phyloP scores from a whole-genome alignment of 2,329 filamentous ascomycete genomes.

The Mariannaea elegans region DNA sequence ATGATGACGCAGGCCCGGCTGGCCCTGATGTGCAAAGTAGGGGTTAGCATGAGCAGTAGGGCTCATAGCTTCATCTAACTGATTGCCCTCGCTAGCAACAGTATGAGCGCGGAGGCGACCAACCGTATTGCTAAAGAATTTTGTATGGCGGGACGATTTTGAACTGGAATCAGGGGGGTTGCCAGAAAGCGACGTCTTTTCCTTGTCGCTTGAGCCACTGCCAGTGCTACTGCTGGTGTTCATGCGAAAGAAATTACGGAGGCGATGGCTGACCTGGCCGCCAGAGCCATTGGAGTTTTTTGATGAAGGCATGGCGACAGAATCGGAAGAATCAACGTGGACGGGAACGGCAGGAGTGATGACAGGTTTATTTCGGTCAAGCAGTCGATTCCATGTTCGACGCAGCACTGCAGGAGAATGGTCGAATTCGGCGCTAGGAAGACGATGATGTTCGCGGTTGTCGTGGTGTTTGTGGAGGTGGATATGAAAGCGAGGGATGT shows the following conservation, averaged over 20 bases:
- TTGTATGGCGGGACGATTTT: conserved; percentile 82
- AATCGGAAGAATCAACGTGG: conserved; percentile 9
- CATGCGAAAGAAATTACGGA: conserved; percentile 78
- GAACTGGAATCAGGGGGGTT: conserved; percentile 34
- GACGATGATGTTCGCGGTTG: conserved; percentile 5
- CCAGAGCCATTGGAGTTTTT: conserved; percentile 61
- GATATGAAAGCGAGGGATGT: conserved; percentile 27
- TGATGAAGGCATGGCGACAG: conserved; percentile 58
- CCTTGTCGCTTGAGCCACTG: conserved; percentile 49
- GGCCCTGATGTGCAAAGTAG: conserved; percentile 96
- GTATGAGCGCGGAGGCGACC: conserved; percentile 89
- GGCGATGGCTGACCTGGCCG: conserved; percentile 72
- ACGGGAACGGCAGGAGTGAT: conserved; percentile 22
- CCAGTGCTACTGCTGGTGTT: conserved; percentile 56
- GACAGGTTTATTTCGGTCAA: conserved; percentile 40
- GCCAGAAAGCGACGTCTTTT: conserved; percentile 30
- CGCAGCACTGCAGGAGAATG: conserved; percentile 22
- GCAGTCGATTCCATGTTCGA: conserved; percentile 52
- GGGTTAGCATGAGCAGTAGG: conserved; percentile 95
- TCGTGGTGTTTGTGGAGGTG: conserved; percentile 24
- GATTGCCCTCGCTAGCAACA: conserved; percentile 91
- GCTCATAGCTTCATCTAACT: conserved; percentile 86
- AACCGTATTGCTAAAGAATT: conserved; percentile 87
- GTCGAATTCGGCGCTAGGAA: conserved; percentile 6
- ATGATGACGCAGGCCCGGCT: conserved; percentile 90